Evolutionary conservation across 2,329 filamentous ascomycete genomes (phyloP).

Genomic region (Aspergillus sclerotialis): DNA sequence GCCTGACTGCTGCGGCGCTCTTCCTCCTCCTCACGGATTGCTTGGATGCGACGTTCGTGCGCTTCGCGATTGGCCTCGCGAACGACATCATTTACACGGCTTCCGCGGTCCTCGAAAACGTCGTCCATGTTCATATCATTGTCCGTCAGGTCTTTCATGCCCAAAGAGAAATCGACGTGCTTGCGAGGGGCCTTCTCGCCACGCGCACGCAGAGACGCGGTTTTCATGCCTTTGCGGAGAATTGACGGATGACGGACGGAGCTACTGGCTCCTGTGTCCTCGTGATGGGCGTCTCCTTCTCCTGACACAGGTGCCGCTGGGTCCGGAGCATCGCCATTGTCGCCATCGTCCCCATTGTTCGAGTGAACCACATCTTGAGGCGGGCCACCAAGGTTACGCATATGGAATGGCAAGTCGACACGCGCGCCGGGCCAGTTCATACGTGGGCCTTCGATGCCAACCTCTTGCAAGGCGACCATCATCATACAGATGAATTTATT

Average conservation of each 20-base stretch:
- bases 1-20: conserved; percentile 20
- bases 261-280: conserved; percentile 25
- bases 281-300: conserved; percentile 14
- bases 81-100: conserved; percentile 36
- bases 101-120: conserved; percentile 52
- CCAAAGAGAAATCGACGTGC: conserved; percentile 64
- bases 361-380: conserved; percentile 38
- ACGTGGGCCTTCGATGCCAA: conserved; percentile 78
- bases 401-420: conserved; percentile 60
- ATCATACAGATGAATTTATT: conserved; percentile 93
- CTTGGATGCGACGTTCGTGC: conserved; percentile 32
- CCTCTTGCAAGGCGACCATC: conserved; percentile 75
- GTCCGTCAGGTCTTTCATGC: conserved; percentile 54
- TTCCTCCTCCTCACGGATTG: conserved; percentile 26
- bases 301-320: conserved; percentile 22
- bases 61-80: conserved; percentile 33
- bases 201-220: conserved; percentile 41
- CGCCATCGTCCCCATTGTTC: conserved; percentile 40
- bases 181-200: conserved; percentile 54
- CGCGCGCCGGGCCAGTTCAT: conserved; percentile 64
- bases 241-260: conserved; percentile 43
- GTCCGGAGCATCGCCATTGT: no score
- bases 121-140: conserved; percentile 58
- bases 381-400: conserved; percentile 45
- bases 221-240: conserved; percentile 44